A percentile compares a stretch with the other conserved stretches of the same genome.
Conservation (phyloP, 495 filamentous ascomycete species). For the Neurospora sp. region DNA sequence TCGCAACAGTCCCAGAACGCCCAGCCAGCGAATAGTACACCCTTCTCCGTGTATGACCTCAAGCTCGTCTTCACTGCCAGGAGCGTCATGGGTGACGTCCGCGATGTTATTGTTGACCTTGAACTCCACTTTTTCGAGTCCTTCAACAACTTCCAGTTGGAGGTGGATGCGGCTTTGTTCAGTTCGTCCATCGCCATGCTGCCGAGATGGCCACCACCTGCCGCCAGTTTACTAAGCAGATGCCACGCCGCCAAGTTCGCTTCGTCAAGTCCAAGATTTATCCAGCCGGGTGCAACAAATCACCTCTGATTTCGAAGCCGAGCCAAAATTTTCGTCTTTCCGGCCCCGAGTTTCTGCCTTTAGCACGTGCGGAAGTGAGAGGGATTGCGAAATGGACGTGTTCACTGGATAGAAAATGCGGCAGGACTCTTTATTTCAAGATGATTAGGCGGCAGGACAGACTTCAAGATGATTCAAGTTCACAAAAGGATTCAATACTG, state of each 20-base stretch:
- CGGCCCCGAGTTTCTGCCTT: neutral
- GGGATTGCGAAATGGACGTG: neutral
- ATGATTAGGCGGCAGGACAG: neutral
- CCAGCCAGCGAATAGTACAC: too few relatives aligned
- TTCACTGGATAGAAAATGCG: neutral
- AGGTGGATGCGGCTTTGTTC: neutral
- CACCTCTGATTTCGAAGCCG: neutral
- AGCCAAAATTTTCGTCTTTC: neutral
- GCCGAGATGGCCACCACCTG: neutral
- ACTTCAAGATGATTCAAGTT: neutral
- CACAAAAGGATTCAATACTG: neutral
- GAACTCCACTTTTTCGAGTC: too few relatives aligned
- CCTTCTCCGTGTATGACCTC: too few relatives aligned
- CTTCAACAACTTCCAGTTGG: too few relatives aligned
- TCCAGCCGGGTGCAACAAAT: neutral
- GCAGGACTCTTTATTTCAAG: neutral
- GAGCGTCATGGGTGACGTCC: too few relatives aligned
- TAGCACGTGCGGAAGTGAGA: neutral
- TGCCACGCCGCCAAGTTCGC: neutral
- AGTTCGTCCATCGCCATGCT: neutral
- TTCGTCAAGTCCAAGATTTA: neutral
- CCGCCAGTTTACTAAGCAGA: neutral
- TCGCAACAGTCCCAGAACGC: too few relatives aligned
- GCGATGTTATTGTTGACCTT: too few relatives aligned
- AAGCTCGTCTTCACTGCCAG: too few relatives aligned